Base-by-base conservation (phyloP, 805 yeast genomes). In the Candida fluviatilis region DNA sequence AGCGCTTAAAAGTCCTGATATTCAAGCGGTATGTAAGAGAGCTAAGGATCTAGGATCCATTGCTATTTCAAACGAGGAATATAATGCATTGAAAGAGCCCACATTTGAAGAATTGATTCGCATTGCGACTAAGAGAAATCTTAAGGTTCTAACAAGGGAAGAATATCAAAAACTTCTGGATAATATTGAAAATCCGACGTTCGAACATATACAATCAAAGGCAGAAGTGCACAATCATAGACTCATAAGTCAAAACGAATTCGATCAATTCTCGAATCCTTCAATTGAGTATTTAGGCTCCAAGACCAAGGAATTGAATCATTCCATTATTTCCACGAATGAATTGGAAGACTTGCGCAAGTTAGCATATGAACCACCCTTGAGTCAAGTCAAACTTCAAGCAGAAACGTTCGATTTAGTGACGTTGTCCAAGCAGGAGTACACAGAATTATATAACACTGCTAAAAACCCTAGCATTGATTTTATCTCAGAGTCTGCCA, bases 371-470 rank as follows among this genome's bases (percentile, higher is more conserved):
- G 58, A 57, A 7, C 73, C 73, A 18, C 46, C 54, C 13, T 51
- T 64, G 23, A 56, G 54, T 15, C 66, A 60, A 26, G 57, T 67
- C 4, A 60, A 65, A 34, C 40, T 47, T 11, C 58, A 57, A 10
- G 71, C 71, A 1, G 69, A 63, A 34, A 55, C 40, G n/a, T 56
- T 52, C 31, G 53, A 55, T 11, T 55, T 62, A 36, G 54, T 62
- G 5, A 60, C 71, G 2, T 48, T 67, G 32, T 36, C 57, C 1
- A 53, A 56, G 38, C 30, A 40, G 1, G 73, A 67, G 40, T 64
- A 61, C 35, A 54, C 69, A 16, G 48, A 51, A 15, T 50, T 68
- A 28, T 58, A 52, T 17, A 50, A 50, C 23, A 25, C 38, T 17
- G 60, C 63, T 1, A 45, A 58, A 31, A 64, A 60, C 15, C 66